phyloP scores from a whole-genome alignment of 768 basidiomycete genomes.

The Mycena indigotica region DNA sequence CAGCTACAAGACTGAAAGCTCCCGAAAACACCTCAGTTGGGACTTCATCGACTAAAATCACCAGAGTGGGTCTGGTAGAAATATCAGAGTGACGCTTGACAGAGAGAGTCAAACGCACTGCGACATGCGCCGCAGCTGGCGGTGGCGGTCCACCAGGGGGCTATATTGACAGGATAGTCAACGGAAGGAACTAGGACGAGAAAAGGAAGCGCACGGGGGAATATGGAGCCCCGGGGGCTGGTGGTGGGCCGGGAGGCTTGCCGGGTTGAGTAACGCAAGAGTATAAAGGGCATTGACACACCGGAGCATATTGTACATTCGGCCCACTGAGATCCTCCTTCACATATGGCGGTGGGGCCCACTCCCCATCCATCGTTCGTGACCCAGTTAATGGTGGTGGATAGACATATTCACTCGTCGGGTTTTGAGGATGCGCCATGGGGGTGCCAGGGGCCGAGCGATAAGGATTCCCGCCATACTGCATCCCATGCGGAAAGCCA shows the following conservation, averaged over 20 bases:
- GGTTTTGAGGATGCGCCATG: background rate
- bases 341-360: conserved; percentile 19
- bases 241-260: background rate
- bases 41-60: background rate
- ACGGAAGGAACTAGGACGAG: background rate
- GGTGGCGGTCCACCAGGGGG: conserved; percentile 15
- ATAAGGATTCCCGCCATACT: conserved; percentile 2
- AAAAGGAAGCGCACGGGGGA: background rate
- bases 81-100: background rate
- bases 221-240: background rate
- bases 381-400: conserved; percentile 3
- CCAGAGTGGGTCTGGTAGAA: background rate
- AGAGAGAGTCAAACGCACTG: conserved; percentile 5
- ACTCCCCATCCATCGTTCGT: conserved; percentile 5
- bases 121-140: conserved; percentile 3
- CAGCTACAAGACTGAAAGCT: too few species aligned
- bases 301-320: conserved; percentile 5
- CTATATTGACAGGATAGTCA: conserved; percentile 1
- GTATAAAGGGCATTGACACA: conserved; percentile 1
- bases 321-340: conserved; percentile 2
- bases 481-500: conserved; percentile 13
- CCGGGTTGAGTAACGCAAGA: background rate
- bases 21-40: too few species aligned
- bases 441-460: background rate
- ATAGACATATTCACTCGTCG: conserved; percentile 9